Evolutionary conservation across 345 rosid species (phyloP).

Genomic region (Linum tenue): DNA sequence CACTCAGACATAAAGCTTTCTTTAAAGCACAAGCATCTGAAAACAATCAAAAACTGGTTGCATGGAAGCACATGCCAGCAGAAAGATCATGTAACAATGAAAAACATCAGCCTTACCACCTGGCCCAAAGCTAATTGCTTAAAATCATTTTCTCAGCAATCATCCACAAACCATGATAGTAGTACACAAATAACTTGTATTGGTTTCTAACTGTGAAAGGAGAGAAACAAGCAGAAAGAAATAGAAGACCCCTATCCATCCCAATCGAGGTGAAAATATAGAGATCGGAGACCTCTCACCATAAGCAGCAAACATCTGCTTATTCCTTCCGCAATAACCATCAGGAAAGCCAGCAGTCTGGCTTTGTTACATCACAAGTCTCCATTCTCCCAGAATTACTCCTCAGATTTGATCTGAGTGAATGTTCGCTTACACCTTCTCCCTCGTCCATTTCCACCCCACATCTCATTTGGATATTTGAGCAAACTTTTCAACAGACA

Average conservation of each 20-base stretch:
- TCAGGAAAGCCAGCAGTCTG: constrained; percentile 24
- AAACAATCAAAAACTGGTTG: neutral
- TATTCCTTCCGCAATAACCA: constrained; percentile 20
- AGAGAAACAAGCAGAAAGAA: constrained; percentile 12
- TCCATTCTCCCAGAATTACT: constrained; percentile 11
- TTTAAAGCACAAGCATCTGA: neutral
- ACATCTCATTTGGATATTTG: constrained; percentile 8
- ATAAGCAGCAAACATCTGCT: constrained; percentile 22
- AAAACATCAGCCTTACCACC: neutral
- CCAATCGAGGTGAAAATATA: constrained; percentile 14
- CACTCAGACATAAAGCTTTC: neutral
- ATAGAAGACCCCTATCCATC: constrained; percentile 17
- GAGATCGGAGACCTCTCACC: constrained; percentile 33
- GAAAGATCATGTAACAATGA: neutral
- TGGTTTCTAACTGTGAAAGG: neutral
- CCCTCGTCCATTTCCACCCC: constrained; percentile 8
- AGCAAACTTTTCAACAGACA: neutral
- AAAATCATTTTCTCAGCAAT: neutral
- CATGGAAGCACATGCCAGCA: neutral
- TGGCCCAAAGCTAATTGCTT: neutral
- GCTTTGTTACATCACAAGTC: constrained; percentile 16
- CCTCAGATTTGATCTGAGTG: constrained; percentile 16
- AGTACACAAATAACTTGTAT: neutral
- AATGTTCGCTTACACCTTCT: constrained; percentile 11
- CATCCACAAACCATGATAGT: neutral